Evolutionary conservation across 2,329 filamentous ascomycete genomes (phyloP).

Genomic region (Xenosphaeropsis pyriputrescens): DNA sequence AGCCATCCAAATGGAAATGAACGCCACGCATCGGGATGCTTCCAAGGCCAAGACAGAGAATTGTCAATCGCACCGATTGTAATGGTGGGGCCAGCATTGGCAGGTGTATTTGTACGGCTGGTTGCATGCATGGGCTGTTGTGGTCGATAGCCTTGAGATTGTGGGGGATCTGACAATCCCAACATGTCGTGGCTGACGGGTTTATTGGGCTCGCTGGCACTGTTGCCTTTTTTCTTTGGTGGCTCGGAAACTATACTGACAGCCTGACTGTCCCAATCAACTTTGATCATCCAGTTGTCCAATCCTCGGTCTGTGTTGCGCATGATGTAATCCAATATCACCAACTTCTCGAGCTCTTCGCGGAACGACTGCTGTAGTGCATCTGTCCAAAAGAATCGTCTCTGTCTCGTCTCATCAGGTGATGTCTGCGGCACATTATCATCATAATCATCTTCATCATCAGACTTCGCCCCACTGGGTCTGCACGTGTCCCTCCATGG

Average conservation of each 20-base stretch:
- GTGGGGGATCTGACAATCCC: slow-evolving; percentile 16
- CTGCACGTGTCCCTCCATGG: slow-evolving; percentile 75
- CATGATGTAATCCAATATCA: slow-evolving; percentile 98
- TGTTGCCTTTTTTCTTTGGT: slow-evolving; percentile 47
- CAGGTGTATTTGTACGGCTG: slow-evolving; percentile 26
- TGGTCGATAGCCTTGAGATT: slow-evolving; percentile 53
- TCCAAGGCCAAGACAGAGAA: slow-evolving; percentile 97
- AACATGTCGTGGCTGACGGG: slow-evolving; percentile 22
- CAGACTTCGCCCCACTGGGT: slow-evolving; percentile 37
- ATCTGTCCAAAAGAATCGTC: slow-evolving; percentile 71
- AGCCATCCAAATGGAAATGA: slow-evolving; percentile 98
- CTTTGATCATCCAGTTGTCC: slow-evolving; percentile 99
- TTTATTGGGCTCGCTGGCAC: slow-evolving; percentile 31
- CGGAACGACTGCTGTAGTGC: slow-evolving; percentile 78
- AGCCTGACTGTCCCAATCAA: slow-evolving; percentile 71
- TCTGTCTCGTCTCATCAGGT: slow-evolving; percentile 7
- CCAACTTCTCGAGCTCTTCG: slow-evolving; percentile 90
- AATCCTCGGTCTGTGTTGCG: slow-evolving; percentile 91
- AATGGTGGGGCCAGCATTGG: slow-evolving; percentile 31
- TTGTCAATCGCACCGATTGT: slow-evolving; percentile 92
- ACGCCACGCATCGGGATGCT: slow-evolving; percentile 82
- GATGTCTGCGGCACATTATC: slow-evolving; percentile 22
- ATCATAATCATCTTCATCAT: slow-evolving; percentile 50
- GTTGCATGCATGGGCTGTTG: slow-evolving; percentile 77
- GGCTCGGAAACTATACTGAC: slow-evolving; percentile 82